Evolutionary conservation across 2,329 filamentous ascomycete species (phyloP).

Genomic region (Nothophoma quercina): DNA sequence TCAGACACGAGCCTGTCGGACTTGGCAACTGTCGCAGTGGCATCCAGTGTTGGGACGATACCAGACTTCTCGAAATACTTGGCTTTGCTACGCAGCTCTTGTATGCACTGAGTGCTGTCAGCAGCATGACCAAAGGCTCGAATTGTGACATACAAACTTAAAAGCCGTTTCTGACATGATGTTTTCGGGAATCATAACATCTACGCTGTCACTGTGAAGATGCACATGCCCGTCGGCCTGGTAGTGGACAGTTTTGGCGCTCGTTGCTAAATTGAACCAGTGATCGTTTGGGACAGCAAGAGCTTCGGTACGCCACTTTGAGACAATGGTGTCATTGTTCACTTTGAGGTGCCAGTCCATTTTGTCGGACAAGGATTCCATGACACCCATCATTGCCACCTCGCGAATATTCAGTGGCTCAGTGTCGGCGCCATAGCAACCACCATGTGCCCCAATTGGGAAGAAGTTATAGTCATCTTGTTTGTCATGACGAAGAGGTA

Average conservation of each 20-base stretch:
- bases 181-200: constrained; percentile 6
- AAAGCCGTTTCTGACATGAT: constrained; percentile 25
- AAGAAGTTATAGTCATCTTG: constrained; percentile 1
- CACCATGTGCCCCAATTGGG: constrained; percentile 26
- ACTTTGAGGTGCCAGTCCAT: constrained; percentile 52
- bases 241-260: constrained; percentile 18
- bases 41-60: constrained; percentile 57
- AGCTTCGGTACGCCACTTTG: constrained; percentile 36
- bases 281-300: constrained; percentile 24
- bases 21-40: constrained; percentile 58
- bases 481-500: constrained; percentile 19
- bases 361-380: constrained; percentile 53
- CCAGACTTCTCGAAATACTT: constrained; percentile 51
- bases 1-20: constrained; percentile 58
- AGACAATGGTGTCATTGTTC: constrained; percentile 40
- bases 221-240: not conserved
- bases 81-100: constrained; percentile 62
- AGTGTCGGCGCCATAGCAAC: constrained; percentile 9
- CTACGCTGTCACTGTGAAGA: not conserved
- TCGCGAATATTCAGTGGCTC: constrained; percentile 47
- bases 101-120: constrained; percentile 25
- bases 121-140: not conserved
- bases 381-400: constrained; percentile 48
- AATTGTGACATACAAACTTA: constrained; percentile 21
- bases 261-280: constrained; percentile 20